Conservation (phyloP, 768 basidiomycete genomes). For the Pleurotus salmoneostramineus region DNA sequence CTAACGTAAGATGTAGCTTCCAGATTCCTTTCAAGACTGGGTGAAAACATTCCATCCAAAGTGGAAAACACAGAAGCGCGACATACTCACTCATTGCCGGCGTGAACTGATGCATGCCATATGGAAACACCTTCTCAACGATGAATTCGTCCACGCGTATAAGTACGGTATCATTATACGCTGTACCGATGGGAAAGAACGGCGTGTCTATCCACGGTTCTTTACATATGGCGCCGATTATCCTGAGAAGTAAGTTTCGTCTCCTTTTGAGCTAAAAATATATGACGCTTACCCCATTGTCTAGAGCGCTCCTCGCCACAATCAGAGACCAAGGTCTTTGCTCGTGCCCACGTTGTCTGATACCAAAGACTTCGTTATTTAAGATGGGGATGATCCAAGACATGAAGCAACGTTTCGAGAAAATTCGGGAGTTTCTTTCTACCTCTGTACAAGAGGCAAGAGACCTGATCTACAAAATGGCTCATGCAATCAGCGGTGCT, state of each 20-base stretch:
- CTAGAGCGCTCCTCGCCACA: constrained; percentile 15
- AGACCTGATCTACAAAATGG: constrained; percentile 1
- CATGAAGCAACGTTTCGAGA: not conserved
- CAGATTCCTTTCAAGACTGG: constrained; percentile 16
- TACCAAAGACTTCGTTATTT: not conserved
- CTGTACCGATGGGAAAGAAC: constrained; percentile 20
- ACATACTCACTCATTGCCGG: constrained; percentile 19
- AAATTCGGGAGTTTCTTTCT: not conserved
- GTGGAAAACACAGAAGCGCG: constrained; percentile 7
- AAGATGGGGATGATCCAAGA: constrained; percentile 5
- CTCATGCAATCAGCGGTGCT: not conserved
- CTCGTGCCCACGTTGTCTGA: constrained; percentile 17
- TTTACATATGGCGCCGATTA: constrained; percentile 26
- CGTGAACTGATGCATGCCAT: constrained; percentile 22
- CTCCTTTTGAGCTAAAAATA: not conserved
- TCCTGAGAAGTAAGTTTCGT: constrained; percentile 23
- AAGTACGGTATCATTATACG: constrained; percentile 18
- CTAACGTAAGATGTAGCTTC: constrained; percentile 15
- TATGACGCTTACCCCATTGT: not conserved
- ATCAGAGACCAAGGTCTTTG: constrained; percentile 15
- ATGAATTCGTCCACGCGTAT: constrained; percentile 21
- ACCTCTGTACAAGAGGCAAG: not conserved
- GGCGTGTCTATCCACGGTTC: constrained; percentile 20
- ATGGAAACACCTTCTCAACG: constrained; percentile 19
- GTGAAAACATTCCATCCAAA: not conserved